Conservation (phyloP, 1,284 basidiomycete species). For the Paramarasmius palmivorus region DNA sequence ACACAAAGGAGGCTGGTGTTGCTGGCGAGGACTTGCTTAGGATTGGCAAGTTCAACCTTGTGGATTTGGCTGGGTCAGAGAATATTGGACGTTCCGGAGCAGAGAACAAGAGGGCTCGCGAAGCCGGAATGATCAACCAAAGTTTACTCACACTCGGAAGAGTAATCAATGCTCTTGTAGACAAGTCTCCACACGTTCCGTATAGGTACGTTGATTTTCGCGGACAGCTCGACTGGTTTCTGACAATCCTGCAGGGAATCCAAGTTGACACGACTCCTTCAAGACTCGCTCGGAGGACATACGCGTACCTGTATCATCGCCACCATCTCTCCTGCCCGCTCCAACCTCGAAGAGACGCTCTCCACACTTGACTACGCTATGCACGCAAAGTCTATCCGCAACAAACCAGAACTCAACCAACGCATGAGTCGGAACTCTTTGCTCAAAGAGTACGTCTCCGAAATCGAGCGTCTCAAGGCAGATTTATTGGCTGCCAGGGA, state of each 20-base stretch:
- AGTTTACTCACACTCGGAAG: slow-evolving; percentile 94
- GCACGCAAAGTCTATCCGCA: slow-evolving; percentile 94
- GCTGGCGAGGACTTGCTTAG: slow-evolving; percentile 88
- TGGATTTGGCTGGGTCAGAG: slow-evolving; percentile 96
- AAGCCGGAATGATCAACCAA: slow-evolving; percentile 99
- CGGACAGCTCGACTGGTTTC: neutral
- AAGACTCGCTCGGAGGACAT: slow-evolving; percentile 97
- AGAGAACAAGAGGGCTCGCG: slow-evolving; percentile 91
- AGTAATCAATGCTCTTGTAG: slow-evolving; percentile 96
- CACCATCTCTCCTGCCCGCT: slow-evolving; percentile 88
- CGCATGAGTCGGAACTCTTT: slow-evolving; percentile 92
- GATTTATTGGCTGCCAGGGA: slow-evolving; percentile 90
- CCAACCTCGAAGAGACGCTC: slow-evolving; percentile 95
- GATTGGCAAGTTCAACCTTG: slow-evolving; percentile 95
- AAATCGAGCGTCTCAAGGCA: slow-evolving; percentile 92
- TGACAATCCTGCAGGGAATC: slow-evolving; percentile 57
- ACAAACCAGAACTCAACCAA: slow-evolving; percentile 95
- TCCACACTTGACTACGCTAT: slow-evolving; percentile 98
- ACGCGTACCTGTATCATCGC: slow-evolving; percentile 99
- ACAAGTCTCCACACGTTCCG: slow-evolving; percentile 89
- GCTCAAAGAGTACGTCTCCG: slow-evolving; percentile 93
- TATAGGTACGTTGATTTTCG: slow-evolving; percentile 66
- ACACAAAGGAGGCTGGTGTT: slow-evolving; percentile 81
- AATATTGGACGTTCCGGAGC: slow-evolving; percentile 97
- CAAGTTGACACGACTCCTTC: slow-evolving; percentile 94